A percentile compares a stretch with the other conserved stretches of the same genome.
These are phyloP conservation scores for Hanseniaspora opuntiae DNA, from an alignment of 805 yeast species.

Conservation along the genomic window DNA sequence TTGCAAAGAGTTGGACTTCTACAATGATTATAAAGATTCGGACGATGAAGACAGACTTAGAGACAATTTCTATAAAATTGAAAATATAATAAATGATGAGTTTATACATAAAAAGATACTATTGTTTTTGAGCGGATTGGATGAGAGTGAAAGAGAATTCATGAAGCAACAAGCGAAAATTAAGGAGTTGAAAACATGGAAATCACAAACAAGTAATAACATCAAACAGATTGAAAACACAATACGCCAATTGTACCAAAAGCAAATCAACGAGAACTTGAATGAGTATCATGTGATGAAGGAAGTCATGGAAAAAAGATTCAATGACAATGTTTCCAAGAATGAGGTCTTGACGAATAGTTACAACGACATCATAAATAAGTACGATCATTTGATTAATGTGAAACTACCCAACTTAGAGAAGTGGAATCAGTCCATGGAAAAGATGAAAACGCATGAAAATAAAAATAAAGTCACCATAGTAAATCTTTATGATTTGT, in stretches of 20 bases:
- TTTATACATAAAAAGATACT: neutral
- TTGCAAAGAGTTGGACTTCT: neutral
- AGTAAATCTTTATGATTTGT: neutral
- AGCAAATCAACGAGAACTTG: neutral
- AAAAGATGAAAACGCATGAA: slow-evolving; percentile 1
- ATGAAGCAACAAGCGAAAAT: neutral
- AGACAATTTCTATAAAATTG: neutral
- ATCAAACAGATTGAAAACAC: neutral
- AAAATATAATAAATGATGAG: slow-evolving; percentile 4
- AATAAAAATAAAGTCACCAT: neutral
- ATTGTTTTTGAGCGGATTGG: neutral
- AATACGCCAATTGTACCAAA: neutral
- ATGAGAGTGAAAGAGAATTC: neutral
- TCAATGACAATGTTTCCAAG: neutral
- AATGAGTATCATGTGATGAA: neutral
- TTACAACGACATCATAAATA: neutral
- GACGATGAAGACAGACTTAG: neutral
- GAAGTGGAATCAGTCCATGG: neutral
- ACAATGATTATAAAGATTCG: neutral
- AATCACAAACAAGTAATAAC: neutral
- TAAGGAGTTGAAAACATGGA: neutral
- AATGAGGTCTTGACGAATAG: neutral
- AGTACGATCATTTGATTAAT: neutral
- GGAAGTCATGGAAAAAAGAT: neutral
- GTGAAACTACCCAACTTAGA: neutral